Percentiles rank a stretch among this genome's conserved stretches.
These are phyloP conservation scores for Candida andamanensis DNA, from an alignment of 805 yeast species.

Conservation along the genomic window DNA sequence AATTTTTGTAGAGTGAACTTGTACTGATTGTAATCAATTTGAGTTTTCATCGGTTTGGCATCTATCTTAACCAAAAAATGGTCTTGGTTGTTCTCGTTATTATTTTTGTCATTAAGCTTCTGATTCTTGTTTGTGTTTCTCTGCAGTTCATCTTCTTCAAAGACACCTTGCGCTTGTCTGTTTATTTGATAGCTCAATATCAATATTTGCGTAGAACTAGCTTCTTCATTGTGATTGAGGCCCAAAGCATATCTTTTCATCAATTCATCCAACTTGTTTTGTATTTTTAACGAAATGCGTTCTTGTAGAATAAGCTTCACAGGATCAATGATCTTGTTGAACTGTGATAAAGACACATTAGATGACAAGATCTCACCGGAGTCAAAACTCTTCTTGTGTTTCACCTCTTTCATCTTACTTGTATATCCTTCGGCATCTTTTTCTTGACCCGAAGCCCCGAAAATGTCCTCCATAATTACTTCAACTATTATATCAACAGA, in stretches of 20 bases:
- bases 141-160: conserved; percentile 5
- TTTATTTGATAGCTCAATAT: conserved; percentile 71
- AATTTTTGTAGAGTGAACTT: conserved; percentile 65
- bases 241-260: conserved; percentile 77
- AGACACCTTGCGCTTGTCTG: conserved; percentile 39
- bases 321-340: conserved; percentile 61
- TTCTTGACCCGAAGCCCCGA: conserved; percentile 89
- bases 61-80: conserved; percentile 74
- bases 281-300: conserved; percentile 60
- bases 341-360: conserved; percentile 53
- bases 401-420: conserved; percentile 84
- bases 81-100: conserved; percentile 20
- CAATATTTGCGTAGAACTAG: conserved; percentile 53
- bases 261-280: conserved; percentile 72
- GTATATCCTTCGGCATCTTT: conserved; percentile 91
- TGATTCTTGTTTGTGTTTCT: conserved; percentile 1
- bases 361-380: conserved; percentile 74
- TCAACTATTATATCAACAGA: conserved; percentile 56
- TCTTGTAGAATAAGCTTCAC: conserved; percentile 57
- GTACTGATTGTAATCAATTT: conserved; percentile 52
- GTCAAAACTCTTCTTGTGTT: conserved; percentile 82
- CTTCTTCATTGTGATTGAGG: conserved; percentile 61
- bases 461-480: conserved; percentile 84
- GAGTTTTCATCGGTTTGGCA: conserved; percentile 51
- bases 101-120: conserved; percentile 7